A percentile compares a stretch with the other conserved stretches of the same genome.
Evolutionary conservation across 495 filamentous ascomycete species (phyloP).

Genomic region (Collariella sp.): DNA sequence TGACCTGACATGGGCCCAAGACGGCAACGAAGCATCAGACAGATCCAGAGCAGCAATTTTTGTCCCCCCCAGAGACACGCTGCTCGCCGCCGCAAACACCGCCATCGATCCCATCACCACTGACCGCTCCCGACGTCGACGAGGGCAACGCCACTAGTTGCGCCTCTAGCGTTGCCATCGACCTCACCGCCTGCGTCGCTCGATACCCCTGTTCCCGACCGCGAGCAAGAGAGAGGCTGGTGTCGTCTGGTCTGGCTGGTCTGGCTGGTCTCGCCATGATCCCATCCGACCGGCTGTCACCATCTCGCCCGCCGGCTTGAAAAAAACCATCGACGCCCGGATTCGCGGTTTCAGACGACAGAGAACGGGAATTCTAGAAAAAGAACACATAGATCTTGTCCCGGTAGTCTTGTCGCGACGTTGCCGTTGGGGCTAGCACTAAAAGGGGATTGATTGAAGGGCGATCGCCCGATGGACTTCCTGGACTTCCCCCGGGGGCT

Average conservation of each 20-base stretch:
- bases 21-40: constrained; percentile 16
- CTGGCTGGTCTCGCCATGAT: constrained; percentile 22
- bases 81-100: background rate
- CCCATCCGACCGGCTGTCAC: constrained; percentile 17
- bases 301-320: constrained; percentile 18
- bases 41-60: constrained; percentile 15
- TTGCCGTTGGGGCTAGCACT: background rate
- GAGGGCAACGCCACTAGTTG: background rate
- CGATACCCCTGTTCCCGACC: background rate
- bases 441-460: background rate
- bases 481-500: constrained; percentile 33
- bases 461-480: constrained; percentile 1
- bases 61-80: constrained; percentile 5
- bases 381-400: too few species aligned
- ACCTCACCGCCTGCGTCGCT: constrained; percentile 11
- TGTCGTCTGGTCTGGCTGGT: too few species aligned
- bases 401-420: background rate
- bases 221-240: constrained; percentile 12
- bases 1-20: constrained; percentile 19
- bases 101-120: constrained; percentile 1
- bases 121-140: background rate
- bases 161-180: background rate
- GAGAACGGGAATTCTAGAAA: too few species aligned
- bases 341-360: background rate
- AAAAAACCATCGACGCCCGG: background rate